These are phyloP conservation scores for Zea luxurians DNA, from an alignment of 176 grass and related monocot species.

Conservation along the genomic window DNA sequence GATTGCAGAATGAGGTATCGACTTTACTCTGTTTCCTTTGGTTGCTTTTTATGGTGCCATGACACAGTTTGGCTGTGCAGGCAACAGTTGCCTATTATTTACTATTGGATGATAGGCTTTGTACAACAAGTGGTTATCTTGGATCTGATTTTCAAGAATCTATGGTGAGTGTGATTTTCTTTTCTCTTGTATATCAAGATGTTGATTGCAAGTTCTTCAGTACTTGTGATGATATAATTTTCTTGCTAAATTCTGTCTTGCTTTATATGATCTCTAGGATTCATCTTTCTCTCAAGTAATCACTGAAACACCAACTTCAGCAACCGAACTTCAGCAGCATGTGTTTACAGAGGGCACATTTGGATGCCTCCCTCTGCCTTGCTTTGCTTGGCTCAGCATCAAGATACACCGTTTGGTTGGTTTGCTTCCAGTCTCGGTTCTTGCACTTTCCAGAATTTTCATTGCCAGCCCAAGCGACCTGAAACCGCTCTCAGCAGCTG, in stretches of 20 bases:
- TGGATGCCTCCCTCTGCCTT: too few species aligned
- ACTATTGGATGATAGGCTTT: conserved; percentile 83
- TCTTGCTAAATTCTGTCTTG: conserved; percentile 25
- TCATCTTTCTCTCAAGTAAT: conserved; percentile 48
- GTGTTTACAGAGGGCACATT: conserved; percentile 36
- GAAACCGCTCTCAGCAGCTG: too few species aligned
- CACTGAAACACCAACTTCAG: conserved; percentile 56
- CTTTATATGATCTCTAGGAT: conserved; percentile 52
- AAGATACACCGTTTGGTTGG: too few species aligned
- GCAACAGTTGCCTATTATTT: conserved; percentile 97
- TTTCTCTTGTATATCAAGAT: neutral
- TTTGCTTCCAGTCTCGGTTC: too few species aligned
- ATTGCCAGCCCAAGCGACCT: too few species aligned
- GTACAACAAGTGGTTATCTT: conserved; percentile 77
- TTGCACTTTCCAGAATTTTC: too few species aligned
- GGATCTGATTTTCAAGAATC: conserved; percentile 80
- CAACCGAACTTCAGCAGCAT: conserved; percentile 39
- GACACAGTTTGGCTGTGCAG: conserved; percentile 46
- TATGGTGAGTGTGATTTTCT: conserved; percentile 47
- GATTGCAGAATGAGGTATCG: conserved; percentile 86
- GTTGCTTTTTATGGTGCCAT: conserved; percentile 17
- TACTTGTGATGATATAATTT: conserved; percentile 19
- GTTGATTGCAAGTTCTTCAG: neutral
- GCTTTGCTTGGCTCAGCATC: too few species aligned
- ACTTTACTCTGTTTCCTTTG: neutral